These are phyloP conservation scores for Blastocystis sp. DNA, from an alignment of 352 stramenopile species.

Conservation along the genomic window DNA sequence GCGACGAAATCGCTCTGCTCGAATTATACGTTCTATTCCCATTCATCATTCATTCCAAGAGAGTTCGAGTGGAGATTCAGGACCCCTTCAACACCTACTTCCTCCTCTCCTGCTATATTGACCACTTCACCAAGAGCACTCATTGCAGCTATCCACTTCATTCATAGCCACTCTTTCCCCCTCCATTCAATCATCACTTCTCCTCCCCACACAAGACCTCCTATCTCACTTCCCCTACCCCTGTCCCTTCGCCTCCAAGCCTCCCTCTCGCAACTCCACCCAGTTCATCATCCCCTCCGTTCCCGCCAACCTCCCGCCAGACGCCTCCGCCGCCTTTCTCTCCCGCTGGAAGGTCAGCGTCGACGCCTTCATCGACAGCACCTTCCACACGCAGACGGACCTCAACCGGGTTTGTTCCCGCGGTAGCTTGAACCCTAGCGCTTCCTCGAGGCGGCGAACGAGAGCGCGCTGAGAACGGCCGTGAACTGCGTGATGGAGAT, in stretches of 20 bases:
- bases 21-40: slow-evolving; percentile 3
- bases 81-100: slow-evolving; percentile 27
- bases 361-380: background rate
- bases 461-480: slow-evolving; percentile 1
- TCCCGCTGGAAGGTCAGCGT: background rate
- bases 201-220: background rate
- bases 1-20: slow-evolving; percentile 17
- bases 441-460: slow-evolving; percentile 5
- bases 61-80: background rate
- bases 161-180: background rate
- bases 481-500: slow-evolving; percentile 56
- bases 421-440: background rate
- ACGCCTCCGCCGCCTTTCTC: background rate
- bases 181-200: background rate
- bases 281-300: background rate
- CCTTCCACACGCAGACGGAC: background rate
- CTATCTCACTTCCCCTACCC: slow-evolving; percentile 33
- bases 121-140: background rate
- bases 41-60: background rate
- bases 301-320: background rate
- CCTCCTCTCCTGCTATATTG: slow-evolving; percentile 1
- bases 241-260: background rate
- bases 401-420: background rate
- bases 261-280: background rate
- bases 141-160: background rate